Conservation (phyloP, 352 stramenopile genomes). For the Plasmopara muralis region DNA sequence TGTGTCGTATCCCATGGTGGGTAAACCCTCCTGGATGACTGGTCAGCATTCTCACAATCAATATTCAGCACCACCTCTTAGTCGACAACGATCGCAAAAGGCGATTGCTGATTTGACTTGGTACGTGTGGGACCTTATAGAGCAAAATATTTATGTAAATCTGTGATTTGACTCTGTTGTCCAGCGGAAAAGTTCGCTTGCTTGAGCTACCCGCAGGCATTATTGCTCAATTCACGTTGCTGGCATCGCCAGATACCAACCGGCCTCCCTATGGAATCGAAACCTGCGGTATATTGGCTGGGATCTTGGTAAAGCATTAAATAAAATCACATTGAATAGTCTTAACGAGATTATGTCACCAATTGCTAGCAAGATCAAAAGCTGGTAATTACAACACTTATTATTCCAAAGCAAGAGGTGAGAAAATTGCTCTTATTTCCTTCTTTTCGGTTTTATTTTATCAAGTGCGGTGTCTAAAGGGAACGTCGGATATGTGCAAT, state of each 20-base stretch:
- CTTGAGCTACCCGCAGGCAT: conserved; percentile 70
- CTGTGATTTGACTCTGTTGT: conserved; percentile 9
- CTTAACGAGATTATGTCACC: not conserved
- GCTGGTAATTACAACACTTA: conserved; percentile 74
- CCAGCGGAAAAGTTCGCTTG: conserved; percentile 49
- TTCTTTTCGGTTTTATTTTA: not conserved
- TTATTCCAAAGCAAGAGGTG: conserved; percentile 85
- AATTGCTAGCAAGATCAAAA: conserved; percentile 37
- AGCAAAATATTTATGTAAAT: not conserved
- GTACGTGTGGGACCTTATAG: conserved; percentile 18
- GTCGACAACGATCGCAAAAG: conserved; percentile 48
- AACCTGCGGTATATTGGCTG: conserved; percentile 86
- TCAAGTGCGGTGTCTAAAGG: conserved; percentile 22
- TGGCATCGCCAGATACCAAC: conserved; percentile 78
- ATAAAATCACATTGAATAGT: not conserved
- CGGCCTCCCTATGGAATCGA: conserved; percentile 77
- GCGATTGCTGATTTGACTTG: conserved; percentile 53
- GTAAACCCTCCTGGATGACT: conserved; percentile 60
- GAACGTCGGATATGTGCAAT: conserved; percentile 76
- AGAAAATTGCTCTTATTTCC: not conserved
- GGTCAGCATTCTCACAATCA: conserved; percentile 8
- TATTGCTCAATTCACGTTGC: conserved; percentile 66
- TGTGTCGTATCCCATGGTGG: conserved; percentile 50
- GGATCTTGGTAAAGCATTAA: conserved; percentile 47
- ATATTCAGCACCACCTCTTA: conserved; percentile 27